These are phyloP conservation scores for barley (Hordeum vulgare) DNA, from an alignment of 176 grass and related monocot genomes.

Conservation along the genomic window DNA sequence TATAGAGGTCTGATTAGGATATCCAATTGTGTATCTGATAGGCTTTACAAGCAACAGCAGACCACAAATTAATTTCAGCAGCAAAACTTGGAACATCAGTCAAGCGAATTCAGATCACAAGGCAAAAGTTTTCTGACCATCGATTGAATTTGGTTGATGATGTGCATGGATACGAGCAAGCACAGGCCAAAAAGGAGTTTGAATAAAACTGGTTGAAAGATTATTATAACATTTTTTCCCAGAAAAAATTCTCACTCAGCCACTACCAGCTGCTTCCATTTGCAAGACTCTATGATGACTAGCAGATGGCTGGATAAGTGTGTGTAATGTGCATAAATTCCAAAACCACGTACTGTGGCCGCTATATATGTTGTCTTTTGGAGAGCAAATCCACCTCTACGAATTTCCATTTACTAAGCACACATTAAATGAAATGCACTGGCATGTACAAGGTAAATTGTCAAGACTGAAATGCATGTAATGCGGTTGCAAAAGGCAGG, in stretches of 20 bases:
- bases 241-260: background rate
- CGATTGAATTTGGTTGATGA: background rate
- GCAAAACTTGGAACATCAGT: background rate
- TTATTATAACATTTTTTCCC: background rate
- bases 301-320: background rate
- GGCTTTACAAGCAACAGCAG: background rate
- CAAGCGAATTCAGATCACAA: background rate
- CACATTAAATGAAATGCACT: background rate
- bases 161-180: background rate
- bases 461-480: background rate
- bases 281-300: background rate
- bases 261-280: background rate
- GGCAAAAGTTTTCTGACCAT: background rate
- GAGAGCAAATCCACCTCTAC: background rate
- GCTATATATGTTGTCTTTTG: background rate
- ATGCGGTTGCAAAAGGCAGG: background rate
- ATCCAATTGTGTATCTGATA: background rate
- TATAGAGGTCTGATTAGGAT: background rate
- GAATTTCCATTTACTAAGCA: background rate
- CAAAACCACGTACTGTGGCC: background rate
- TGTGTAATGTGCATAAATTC: too few relatives aligned
- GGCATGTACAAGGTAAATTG: background rate
- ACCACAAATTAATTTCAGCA: background rate
- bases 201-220: background rate
- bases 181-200: background rate